phyloP scores from a whole-genome alignment of 345 rosid genomes.

The Cardamine occulta region DNA sequence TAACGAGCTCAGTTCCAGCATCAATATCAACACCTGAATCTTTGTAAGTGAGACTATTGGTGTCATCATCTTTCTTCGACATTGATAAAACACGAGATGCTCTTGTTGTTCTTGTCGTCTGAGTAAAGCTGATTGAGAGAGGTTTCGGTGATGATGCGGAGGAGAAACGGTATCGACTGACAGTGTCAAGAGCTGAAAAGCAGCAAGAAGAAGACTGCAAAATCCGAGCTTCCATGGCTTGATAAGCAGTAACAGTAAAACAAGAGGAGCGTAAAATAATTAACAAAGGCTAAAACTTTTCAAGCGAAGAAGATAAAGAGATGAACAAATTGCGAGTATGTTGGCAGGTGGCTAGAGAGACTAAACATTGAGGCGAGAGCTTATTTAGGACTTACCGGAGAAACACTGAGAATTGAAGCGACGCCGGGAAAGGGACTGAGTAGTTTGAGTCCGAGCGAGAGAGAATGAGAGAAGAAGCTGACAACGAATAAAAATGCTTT shows the following conservation, averaged over 20 bases:
- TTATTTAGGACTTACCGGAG: conserved; percentile 1
- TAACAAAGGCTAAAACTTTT: conserved; percentile 8
- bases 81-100: conserved; percentile 31
- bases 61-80: conserved; percentile 37
- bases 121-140: conserved; percentile 30
- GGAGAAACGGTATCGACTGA: conserved; percentile 31
- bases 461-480: not conserved
- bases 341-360: not conserved
- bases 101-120: conserved; percentile 18
- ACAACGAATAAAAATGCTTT: not conserved
- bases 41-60: conserved; percentile 65
- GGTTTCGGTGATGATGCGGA: conserved; percentile 18
- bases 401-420: not conserved
- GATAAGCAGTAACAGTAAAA: conserved; percentile 5
- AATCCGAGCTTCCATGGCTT: conserved; percentile 39
- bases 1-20: conserved; percentile 89
- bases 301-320: not conserved
- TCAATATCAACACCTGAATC: conserved; percentile 95
- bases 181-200: conserved; percentile 4
- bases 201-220: conserved; percentile 39
- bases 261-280: not conserved
- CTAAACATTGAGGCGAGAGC: not conserved
- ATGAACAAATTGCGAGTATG: not conserved
- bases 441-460: not conserved
- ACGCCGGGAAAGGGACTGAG: not conserved